Evolutionary conservation across 495 filamentous ascomycete genomes (phyloP), one percentile per base, ranked within the genome.

Genomic region (Podospora sp.): DNA sequence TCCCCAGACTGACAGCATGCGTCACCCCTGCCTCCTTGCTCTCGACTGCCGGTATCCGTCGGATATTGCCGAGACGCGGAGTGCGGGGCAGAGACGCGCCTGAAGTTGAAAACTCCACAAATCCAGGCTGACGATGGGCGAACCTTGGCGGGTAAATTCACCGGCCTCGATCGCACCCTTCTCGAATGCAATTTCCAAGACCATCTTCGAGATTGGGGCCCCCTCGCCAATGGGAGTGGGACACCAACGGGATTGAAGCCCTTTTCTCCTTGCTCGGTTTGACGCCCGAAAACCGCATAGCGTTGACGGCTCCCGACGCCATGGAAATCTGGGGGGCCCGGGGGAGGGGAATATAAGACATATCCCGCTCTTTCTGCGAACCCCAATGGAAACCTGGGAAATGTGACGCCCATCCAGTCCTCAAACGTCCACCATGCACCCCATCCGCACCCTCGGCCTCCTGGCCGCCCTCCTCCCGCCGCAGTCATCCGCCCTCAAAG

Each of bases 111-210:
- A 22, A 55, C 52, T 55, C 52, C 52, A 55, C 21, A 55, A 55
- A 55, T 55, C 52, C 52, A 55, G 21, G 52, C 21, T 26, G 2
- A 22, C 52, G 24, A 22, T 55, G 52, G 7, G 8, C 20, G 20
- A 55, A 55, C 52, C 52, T 55, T 55, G 52, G 52, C 52, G 52
- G 52, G 52, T 55, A 55, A 55, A 55, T 55, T 55, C 52, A 22
- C 21, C 24, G 52, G n/a, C 24, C 7, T 22, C 21, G 7, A 9
- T 55, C 21, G 24, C 52, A 22, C 52, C 21, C 7, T 26, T n/a
- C n/a, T 55, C 24, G 52, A 55, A 2, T 55, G 21, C 21, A 55
- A 55, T 24, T 21, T 55, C 21, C 52, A 55, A 11, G 11, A 22
- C 20, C 24, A n/a, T 22, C 2, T n/a, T 26, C 52, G 21, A 55